These are phyloP conservation scores for Neoarthrinium moseri DNA, from an alignment of 2,329 filamentous ascomycete species.

Conservation along the genomic window DNA sequence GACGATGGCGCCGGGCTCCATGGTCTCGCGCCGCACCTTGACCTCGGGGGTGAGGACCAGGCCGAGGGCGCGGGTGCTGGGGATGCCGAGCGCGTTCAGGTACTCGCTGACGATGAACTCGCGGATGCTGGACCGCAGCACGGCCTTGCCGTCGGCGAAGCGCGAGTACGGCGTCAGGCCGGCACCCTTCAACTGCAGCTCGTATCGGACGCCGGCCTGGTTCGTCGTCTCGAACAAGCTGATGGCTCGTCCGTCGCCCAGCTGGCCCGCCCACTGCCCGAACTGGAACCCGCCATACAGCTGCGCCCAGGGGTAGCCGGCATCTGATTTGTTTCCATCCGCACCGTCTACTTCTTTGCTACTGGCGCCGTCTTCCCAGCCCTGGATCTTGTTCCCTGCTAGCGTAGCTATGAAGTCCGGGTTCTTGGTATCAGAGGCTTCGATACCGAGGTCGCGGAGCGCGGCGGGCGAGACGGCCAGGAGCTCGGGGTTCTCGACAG, in stretches of 20 bases:
- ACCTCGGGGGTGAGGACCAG: constrained; percentile 73
- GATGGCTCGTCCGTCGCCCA: constrained; percentile 92
- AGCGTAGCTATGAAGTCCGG: constrained; percentile 76
- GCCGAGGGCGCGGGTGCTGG: constrained; percentile 81
- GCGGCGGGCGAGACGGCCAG: constrained; percentile 78
- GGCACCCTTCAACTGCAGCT: constrained; percentile 92
- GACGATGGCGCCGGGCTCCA: constrained; percentile 91
- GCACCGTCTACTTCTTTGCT: no score
- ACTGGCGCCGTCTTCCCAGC: no score
- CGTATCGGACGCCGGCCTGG: constrained; percentile 69
- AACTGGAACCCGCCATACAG: constrained; percentile 86
- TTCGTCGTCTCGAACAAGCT: constrained; percentile 90
- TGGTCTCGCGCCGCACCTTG: constrained; percentile 72
- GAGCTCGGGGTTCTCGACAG: constrained; percentile 70
- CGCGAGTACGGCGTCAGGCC: constrained; percentile 92
- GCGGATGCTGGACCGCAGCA: constrained; percentile 86
- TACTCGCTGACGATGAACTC: constrained; percentile 93
- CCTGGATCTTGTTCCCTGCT: constrained; percentile 79
- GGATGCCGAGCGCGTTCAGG: constrained; percentile 81
- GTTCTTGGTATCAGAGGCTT: constrained; percentile 63
- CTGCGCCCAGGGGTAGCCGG: constrained; percentile 93
- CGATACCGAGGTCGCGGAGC: constrained; percentile 77
- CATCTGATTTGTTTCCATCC: constrained; percentile 62
- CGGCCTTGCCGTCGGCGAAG: constrained; percentile 94
- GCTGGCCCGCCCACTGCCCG: constrained; percentile 91